A percentile compares a stretch with the other conserved stretches of the same genome.
These are phyloP conservation scores for Mortierella polycephala DNA, from an alignment of 371 early-diverging fungal species.

Conservation along the genomic window DNA sequence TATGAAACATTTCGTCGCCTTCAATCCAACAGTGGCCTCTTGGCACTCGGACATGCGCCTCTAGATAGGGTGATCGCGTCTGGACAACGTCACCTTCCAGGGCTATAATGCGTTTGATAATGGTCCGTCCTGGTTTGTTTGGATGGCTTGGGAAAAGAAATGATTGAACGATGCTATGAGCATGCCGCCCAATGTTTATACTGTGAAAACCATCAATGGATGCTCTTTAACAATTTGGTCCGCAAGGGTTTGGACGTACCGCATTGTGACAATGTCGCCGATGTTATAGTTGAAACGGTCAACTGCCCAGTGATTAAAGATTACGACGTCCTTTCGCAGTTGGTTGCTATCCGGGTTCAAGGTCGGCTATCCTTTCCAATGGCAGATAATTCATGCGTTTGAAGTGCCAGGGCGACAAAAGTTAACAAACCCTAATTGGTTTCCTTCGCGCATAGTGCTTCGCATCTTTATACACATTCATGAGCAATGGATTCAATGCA, in stretches of 20 bases:
- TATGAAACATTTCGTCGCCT: slow-evolving; percentile 89
- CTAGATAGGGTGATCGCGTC: slow-evolving; percentile 59
- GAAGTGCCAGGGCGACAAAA: no score
- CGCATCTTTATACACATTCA: no score
- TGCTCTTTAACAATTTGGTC: not conserved
- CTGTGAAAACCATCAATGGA: no score
- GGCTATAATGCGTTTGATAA: slow-evolving; percentile 89
- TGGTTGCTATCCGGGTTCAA: slow-evolving; percentile 89
- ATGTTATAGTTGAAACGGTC: slow-evolving; percentile 62
- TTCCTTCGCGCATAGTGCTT: no score
- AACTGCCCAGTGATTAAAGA: slow-evolving; percentile 77
- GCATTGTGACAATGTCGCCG: slow-evolving; percentile 88
- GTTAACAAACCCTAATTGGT: no score
- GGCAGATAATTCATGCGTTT: no score
- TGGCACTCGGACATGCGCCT: slow-evolving; percentile 73
- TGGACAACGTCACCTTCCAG: slow-evolving; percentile 86
- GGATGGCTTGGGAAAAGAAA: slow-evolving; percentile 67
- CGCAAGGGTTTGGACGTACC: slow-evolving; percentile 53
- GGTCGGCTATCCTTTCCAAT: slow-evolving; percentile 68
- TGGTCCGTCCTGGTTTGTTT: slow-evolving; percentile 69
- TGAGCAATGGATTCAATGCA: not conserved
- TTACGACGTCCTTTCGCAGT: slow-evolving; percentile 76
- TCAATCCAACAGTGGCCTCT: slow-evolving; percentile 94
- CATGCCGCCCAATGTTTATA: no score
- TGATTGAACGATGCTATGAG: not conserved